Percentiles rank a stretch among this genome's conserved stretches.
Evolutionary conservation across 2,329 filamentous ascomycete species (phyloP).

Genomic region (Mycosphaerella sp.): DNA sequence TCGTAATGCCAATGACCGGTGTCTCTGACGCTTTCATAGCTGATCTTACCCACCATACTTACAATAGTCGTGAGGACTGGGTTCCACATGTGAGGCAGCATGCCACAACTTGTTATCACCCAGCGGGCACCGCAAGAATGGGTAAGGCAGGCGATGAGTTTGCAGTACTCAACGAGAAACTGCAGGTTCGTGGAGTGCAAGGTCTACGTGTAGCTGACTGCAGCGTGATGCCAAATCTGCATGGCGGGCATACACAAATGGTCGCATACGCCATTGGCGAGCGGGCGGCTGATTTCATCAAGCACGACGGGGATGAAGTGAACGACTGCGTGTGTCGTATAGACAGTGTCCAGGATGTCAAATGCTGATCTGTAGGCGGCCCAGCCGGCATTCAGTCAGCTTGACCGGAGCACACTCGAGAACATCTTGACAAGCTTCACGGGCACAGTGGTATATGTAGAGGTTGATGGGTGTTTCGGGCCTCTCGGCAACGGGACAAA

Average conservation of each 20-base stretch:
- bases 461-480: conserved; percentile 53
- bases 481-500: conserved; percentile 27
- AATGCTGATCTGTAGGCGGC: background rate
- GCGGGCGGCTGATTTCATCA: conserved; percentile 43
- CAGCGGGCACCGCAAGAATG: conserved; percentile 52
- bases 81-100: conserved; percentile 1
- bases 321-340: background rate
- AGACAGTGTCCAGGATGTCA: conserved; percentile 3
- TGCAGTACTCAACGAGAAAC: conserved; percentile 48
- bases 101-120: conserved; percentile 43
- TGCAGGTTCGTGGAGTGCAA: conserved; percentile 47
- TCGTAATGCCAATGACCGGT: background rate
- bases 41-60: background rate
- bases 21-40: background rate
- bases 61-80: conserved; percentile 5
- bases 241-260: conserved; percentile 51
- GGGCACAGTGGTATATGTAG: conserved; percentile 53
- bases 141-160: conserved; percentile 42
- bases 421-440: conserved; percentile 48
- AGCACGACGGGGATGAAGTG: conserved; percentile 26
- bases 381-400: background rate
- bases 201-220: conserved; percentile 49
- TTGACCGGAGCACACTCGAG: conserved; percentile 23
- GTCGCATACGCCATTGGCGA: conserved; percentile 53
- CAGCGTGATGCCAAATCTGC: conserved; percentile 47